Base-by-base conservation (phyloP, 225 moss, liverwort and hornwort genomes). In the Sphagnum contortum region DNA sequence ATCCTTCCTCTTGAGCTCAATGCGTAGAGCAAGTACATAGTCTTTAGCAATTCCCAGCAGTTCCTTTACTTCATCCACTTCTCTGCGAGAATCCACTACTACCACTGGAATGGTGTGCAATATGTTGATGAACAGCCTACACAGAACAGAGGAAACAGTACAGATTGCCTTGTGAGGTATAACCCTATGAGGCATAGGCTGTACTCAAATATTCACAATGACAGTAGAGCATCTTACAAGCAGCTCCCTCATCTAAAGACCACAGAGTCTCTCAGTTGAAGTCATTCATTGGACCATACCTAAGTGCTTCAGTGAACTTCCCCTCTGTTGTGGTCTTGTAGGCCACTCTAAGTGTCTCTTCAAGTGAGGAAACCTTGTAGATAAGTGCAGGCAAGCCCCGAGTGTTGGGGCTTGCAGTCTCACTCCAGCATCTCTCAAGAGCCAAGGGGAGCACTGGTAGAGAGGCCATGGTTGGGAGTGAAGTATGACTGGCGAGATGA, bases 41-140 rank as follows among this genome's bases (percentile, higher is more conserved):
- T 92, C 92, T 66, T 90, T 95, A 0, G 91, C 82, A 55, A 90
- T 89, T 44, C 91, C 91, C n/a, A 95, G 86, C 52, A 95, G 81
- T 78, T 95, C 95, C 71, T 95, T 92, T 62, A 92, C 92, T 70
- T 95, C 95, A 65, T 92, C 95, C 56, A 95, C 95, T 77, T 95
- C 91, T 73, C 70, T 88, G 67, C 92, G 82, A 56, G 88, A 88
- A 44, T 95, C 95, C 63, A 92, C 95, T 49, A 95, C 88, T 54
- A 92, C 89, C 56, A 95, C 72, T 6, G 92, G 92, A 60, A 95
- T 88, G 44, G 86, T 82, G 60, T 92, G 88, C 69, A 95, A 66
- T 67, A 95, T 89, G 73, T 83, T 83, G 54, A 88, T 82, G 64
- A 95, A 95, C 12, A 92, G 59, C 68, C 82, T 89, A 78, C 29